phyloP scores from a whole-genome alignment of 768 basidiomycete species.

The Suillus fuscotomentosus region DNA sequence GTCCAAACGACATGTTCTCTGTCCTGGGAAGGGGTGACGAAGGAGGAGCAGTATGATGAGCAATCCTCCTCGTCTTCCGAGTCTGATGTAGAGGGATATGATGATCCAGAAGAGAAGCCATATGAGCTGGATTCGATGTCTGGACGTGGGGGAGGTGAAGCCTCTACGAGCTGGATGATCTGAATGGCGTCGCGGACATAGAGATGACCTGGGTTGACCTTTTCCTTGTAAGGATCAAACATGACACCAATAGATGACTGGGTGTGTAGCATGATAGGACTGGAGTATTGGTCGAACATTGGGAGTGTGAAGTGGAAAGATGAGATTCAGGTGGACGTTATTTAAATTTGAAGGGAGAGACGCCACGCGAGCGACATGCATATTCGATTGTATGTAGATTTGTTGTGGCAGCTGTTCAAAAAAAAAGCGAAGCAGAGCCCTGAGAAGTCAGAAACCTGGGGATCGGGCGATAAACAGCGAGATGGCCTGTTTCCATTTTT shows the following conservation, averaged over 20 bases:
- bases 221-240: constrained; percentile 31
- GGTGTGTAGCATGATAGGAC: constrained; percentile 20
- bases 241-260: constrained; percentile 19
- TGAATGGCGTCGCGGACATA: constrained; percentile 45
- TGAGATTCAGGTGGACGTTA: constrained; percentile 11
- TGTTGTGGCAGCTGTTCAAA: constrained; percentile 17
- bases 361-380: constrained; percentile 28
- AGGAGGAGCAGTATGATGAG: constrained; percentile 75
- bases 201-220: constrained; percentile 40
- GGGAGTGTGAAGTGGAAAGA: constrained; percentile 21
- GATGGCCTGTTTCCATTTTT: constrained; percentile 11
- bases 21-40: constrained; percentile 34
- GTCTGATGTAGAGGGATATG: constrained; percentile 34
- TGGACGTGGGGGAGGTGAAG: constrained; percentile 50
- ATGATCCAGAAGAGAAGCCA: constrained; percentile 38
- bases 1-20: constrained; percentile 26
- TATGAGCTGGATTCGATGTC: constrained; percentile 34
- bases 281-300: constrained; percentile 25
- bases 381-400: constrained; percentile 16
- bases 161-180: constrained; percentile 77
- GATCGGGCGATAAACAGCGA: constrained; percentile 25
- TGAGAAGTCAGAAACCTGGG: constrained; percentile 17
- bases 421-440: constrained; percentile 15
- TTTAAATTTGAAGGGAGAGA: constrained; percentile 19
- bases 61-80: constrained; percentile 46